Conservation (phyloP, 164 flowering plant genomes). For the Annona squamosa region DNA sequence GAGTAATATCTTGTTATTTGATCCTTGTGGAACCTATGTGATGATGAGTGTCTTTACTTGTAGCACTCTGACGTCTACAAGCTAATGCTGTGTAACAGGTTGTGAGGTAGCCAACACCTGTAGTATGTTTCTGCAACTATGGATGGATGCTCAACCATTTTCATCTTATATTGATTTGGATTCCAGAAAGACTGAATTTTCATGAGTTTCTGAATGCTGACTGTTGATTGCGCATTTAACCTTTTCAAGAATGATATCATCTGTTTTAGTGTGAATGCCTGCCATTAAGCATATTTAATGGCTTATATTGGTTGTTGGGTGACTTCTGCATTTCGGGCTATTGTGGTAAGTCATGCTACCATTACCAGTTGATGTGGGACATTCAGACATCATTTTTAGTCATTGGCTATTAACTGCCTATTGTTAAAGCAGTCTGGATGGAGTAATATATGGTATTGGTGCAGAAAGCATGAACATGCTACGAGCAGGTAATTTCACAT, state of each 20-base stretch:
- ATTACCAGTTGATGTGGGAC: too few species aligned
- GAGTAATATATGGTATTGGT: too few species aligned
- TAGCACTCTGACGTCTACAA: constrained; percentile 32
- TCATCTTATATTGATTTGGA: constrained; percentile 3
- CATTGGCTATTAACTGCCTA: too few species aligned
- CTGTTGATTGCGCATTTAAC: not conserved
- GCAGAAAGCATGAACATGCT: too few species aligned
- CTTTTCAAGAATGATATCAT: not conserved
- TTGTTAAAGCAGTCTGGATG: too few species aligned
- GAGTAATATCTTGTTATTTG: constrained; percentile 29
- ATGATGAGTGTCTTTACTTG: constrained; percentile 25
- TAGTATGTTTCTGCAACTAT: constrained; percentile 18
- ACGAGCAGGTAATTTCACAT: too few species aligned
- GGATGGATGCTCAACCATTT: constrained; percentile 16
- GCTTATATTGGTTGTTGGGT: not conserved
- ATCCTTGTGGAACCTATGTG: constrained; percentile 29
- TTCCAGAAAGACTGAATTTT: constrained; percentile 6
- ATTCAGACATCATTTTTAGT: too few species aligned
- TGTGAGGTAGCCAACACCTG: constrained; percentile 24
- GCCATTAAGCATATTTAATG: not conserved
- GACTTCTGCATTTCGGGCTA: not conserved
- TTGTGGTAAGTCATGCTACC: not conserved
- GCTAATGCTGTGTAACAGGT: constrained; percentile 22
- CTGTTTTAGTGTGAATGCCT: not conserved
- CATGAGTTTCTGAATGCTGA: constrained; percentile 8